phyloP scores from a whole-genome alignment of 768 basidiomycete species.

The Trametes cinnabarina region DNA sequence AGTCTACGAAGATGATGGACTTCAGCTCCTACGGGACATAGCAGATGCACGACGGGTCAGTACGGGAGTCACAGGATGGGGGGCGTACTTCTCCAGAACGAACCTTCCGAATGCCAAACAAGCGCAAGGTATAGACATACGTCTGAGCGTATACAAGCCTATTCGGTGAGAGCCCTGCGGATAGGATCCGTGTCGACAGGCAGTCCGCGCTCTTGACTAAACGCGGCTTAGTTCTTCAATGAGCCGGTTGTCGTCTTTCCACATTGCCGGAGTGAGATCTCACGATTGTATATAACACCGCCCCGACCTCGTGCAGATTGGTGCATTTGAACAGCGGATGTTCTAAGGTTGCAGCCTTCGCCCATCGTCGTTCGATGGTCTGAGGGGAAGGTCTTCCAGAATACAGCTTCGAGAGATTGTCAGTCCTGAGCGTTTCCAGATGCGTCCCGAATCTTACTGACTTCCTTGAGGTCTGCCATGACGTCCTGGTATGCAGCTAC shows the following conservation, averaged over 20 bases:
- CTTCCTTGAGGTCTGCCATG: slow-evolving; percentile 55
- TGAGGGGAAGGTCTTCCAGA: slow-evolving; percentile 51
- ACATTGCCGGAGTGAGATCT: slow-evolving; percentile 20
- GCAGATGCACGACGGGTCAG: neutral
- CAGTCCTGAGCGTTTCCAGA: neutral
- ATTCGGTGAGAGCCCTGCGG: slow-evolving; percentile 57
- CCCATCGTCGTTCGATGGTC: slow-evolving; percentile 54
- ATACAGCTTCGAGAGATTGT: slow-evolving; percentile 37
- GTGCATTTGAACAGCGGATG: slow-evolving; percentile 51
- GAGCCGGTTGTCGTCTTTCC: neutral
- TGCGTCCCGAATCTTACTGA: slow-evolving; percentile 9
- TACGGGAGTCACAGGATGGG: neutral
- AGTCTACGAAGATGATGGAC: slow-evolving; percentile 60
- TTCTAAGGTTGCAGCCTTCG: slow-evolving; percentile 55
- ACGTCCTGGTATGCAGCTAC: slow-evolving; percentile 41
- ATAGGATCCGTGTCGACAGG: slow-evolving; percentile 52
- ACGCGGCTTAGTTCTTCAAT: slow-evolving; percentile 44
- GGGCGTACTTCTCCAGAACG: too few species aligned
- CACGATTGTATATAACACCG: slow-evolving; percentile 42
- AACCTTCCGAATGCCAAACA: slow-evolving; percentile 53
- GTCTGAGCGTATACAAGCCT: slow-evolving; percentile 57
- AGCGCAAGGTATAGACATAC: slow-evolving; percentile 58
- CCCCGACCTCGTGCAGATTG: slow-evolving; percentile 50
- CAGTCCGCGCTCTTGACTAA: slow-evolving; percentile 51
- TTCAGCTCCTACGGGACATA: slow-evolving; percentile 44